Evolutionary conservation across 78 protist genomes (phyloP), one percentile per base, ranked within the genome.

Genomic region (Creolimax fragrantissima): DNA sequence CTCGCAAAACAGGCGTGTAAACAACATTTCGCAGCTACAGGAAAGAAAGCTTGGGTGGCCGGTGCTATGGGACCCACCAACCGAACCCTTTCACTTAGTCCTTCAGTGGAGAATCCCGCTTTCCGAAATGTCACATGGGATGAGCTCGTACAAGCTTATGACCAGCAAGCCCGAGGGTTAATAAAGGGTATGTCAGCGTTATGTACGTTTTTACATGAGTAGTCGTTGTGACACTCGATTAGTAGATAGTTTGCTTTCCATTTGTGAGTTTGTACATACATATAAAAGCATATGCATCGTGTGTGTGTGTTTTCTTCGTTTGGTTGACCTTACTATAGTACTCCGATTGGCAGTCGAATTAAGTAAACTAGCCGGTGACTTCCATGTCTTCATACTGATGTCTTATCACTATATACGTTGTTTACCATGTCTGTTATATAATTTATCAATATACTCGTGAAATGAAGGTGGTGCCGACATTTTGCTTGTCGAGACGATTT

Each of bases 31-130:
- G 74, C 74, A 24, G 24, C 11, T 32, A 58, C 74, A 42, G 88
- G 83, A 2, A 24, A 32, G 35, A 91, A 91, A 47, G 88, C 98
- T 67, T 96, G 92, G 66, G 99, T 97, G 17, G 98, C 98, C 32
- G 99, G 99, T 89, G 98, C 99, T 3, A 42, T 98, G 36, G 99
- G 99, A 5, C 99, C 99, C 36, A 98, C 99, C 66, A 97, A 96
- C 88, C 89, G 96, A 42, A 97, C 99, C 7, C 96, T 95, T 36
- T 97, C 99, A 41, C 97, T 97, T 81, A 96, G 98, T 39, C 99
- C 99, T 24, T 93, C 96, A 2, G 99, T 97, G 4, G 99, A 97
- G 85, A 39, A 97, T 42, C 99, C 99, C 36, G 98, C 93, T 11
- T 93, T 90, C 44, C 94, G 99, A 74, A 96, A 96, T 93, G 85